Evolutionary conservation across 441 rosid species (phyloP), one percentile per base, ranked within the genome.

Genomic region (Adansonia madagascariensis): DNA sequence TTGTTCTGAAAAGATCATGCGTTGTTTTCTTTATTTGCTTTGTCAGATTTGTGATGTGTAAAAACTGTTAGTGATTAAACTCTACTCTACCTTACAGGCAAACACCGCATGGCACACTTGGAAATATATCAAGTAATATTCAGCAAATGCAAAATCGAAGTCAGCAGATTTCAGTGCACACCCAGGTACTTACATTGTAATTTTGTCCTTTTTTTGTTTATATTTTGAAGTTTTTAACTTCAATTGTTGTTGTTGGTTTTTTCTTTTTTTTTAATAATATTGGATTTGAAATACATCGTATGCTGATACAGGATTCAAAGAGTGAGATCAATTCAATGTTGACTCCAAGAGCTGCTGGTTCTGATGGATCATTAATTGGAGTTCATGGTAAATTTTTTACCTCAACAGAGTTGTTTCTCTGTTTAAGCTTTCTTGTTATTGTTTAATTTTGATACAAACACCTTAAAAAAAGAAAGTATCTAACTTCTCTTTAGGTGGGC

Each of bases 301-400:
- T 18, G 18, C 66, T 78, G 66, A 72, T 52, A 66, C 87, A 85
- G 88, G 89, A 81, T 47, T 73, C 78, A 49, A 83, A 81, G 75
- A 79, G 80, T 22, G 90, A 87, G 75, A 82, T 85, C 74, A 83
- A 75, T 76, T 73, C 86, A 72, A 82, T 83, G 83, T 79, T 88
- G 80, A 80, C 68, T 74, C 71, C 83, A 41, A 82, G 88, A 75
- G 78, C 81, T 61, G 78, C 77, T 31, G 84, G 83, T 27, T 61
- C 77, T 18, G 86, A 84, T 74, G 90, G 89, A 75, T 85, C 90
- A 14, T 75, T 82, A 72, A 50, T 82, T 22, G 83, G 86, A 68
- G 77, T 73, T 63, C 83, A 67, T 53, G 86, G 89, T 84, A 70
- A 6, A 74, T 27, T 15, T 18, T 70, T 73, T 17, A 57, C 46